These are phyloP conservation scores for Saccharomycodes ludwigii DNA, from an alignment of 805 yeast genomes.

Conservation along the genomic window DNA sequence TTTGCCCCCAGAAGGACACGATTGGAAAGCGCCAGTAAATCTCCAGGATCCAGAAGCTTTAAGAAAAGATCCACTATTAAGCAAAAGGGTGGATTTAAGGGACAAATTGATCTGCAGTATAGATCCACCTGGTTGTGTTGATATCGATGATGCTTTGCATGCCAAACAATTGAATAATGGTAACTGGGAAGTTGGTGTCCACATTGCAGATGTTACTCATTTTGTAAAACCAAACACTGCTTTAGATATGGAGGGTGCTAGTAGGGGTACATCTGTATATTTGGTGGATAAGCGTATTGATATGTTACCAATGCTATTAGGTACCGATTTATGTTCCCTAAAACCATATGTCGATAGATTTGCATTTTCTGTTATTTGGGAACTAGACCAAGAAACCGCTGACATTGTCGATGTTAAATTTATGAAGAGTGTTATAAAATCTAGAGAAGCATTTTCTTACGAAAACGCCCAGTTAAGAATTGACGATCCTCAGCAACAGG, in stretches of 20 bases:
- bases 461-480: conserved; percentile 87
- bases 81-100: conserved; percentile 70
- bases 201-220: conserved; percentile 97
- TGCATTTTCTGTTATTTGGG: conserved; percentile 96
- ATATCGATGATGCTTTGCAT: conserved; percentile 96
- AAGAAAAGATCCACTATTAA: conserved; percentile 32
- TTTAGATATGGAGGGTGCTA: conserved; percentile 89
- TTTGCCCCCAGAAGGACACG: conserved; percentile 84
- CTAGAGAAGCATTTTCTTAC: conserved; percentile 90
- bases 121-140: conserved; percentile 97
- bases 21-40: conserved; percentile 78
- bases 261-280: conserved; percentile 95
- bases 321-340: conserved; percentile 91
- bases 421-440: conserved; percentile 79
- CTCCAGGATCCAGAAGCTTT: conserved; percentile 41
- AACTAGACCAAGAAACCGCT: conserved; percentile 75
- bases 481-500: conserved; percentile 64
- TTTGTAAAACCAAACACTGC: conserved; percentile 90
- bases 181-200: conserved; percentile 94
- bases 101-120: conserved; percentile 87
- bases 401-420: conserved; percentile 67
- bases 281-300: conserved; percentile 96
- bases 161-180: conserved; percentile 81
- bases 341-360: conserved; percentile 92
- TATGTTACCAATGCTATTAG: conserved; percentile 91